Conservation (phyloP, 2,329 filamentous ascomycete genomes). For the Plenodomus tracheiphilus region DNA sequence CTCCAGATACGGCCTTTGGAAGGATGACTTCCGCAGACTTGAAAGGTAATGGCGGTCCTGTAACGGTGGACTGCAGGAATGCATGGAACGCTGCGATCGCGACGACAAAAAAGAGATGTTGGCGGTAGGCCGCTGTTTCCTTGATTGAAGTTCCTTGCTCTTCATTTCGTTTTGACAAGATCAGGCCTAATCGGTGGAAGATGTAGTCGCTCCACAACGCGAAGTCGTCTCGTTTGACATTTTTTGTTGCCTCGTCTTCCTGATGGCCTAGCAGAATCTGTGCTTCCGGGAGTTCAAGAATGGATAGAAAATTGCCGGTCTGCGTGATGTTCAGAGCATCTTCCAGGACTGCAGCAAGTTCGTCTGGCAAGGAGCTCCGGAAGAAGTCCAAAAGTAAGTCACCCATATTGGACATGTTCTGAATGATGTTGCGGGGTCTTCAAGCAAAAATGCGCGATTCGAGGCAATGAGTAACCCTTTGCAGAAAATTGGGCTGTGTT, state of each 20-base stretch:
- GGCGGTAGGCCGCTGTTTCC: conserved; percentile 45
- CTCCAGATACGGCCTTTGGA: conserved; percentile 50
- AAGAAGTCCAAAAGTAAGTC: conserved; percentile 50
- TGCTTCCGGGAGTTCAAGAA: conserved; percentile 47
- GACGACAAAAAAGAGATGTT: conserved; percentile 55
- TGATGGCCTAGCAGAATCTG: conserved; percentile 47
- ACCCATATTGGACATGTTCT: conserved; percentile 38
- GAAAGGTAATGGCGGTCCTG: conserved; percentile 76
- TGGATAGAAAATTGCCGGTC: conserved; percentile 46
- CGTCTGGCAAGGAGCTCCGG: conserved; percentile 46
- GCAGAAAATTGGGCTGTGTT: conserved; percentile 35
- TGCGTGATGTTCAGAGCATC: conserved; percentile 46
- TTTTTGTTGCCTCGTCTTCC: conserved; percentile 37
- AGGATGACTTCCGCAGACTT: conserved; percentile 55
- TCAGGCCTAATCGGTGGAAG: conserved; percentile 46
- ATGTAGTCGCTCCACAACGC: conserved; percentile 51
- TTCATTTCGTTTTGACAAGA: conserved; percentile 40
- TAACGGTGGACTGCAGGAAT: conserved; percentile 86
- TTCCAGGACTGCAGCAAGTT: conserved; percentile 45
- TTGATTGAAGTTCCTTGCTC: conserved; percentile 23
- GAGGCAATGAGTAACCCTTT: conserved; percentile 33
- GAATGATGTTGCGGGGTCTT: conserved; percentile 20
- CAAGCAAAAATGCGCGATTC: conserved; percentile 20
- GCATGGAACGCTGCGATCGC: conserved; percentile 72
- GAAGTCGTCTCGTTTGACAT: conserved; percentile 39